Base-by-base conservation (phyloP, 257 asterid species). In the Nemophila menziesii region DNA sequence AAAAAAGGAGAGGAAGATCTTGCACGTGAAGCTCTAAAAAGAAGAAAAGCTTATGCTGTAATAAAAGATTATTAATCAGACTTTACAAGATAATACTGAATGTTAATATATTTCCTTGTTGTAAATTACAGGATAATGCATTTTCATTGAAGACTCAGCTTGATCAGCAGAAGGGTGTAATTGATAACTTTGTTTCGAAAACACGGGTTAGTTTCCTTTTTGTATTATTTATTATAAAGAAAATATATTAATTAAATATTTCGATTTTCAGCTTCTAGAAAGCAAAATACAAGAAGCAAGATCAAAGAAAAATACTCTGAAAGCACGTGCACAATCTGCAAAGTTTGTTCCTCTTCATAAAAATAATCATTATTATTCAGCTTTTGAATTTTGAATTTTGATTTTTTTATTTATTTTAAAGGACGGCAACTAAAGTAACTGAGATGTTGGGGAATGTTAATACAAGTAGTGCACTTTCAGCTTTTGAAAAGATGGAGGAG, bases 241-340 rank as follows among this genome's bases (percentile, higher is more conserved):
- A 3, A 17, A 17, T 0, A 18, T 2, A 18, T 18, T 19, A 8
- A 20, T 56, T 40, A 13, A 8, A 33, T 5, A 44, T 52, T 43
- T 60, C 53, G 42, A 49, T 8, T 54, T 46, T n/a, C 85, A 85
- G 99, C 73, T 90, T 43, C 60, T 90, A 61, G 99, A 90, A 64
- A 81, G 93, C 82, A 90, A 90, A 75, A 90, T 85, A 69, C 94
- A 81, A 56, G 99, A 90, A 65, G 99, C 99, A 2, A 90, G 57
- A 60, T 90, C 99, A 22, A 90, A 90, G 69, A 90, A 85, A 50
- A 92, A 90, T 60, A 90, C 94, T 51, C 74, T 90, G 55, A 90
- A 81, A 85, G 96, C 99, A 23, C 81, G 99, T 44, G 99, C 99
- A 39, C 99, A 90, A 36, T 77, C 99, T 46, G 99, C 99, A 55